Conservation (phyloP, 371 early-diverging fungal genomes). For the Apophysomyces elegans region DNA sequence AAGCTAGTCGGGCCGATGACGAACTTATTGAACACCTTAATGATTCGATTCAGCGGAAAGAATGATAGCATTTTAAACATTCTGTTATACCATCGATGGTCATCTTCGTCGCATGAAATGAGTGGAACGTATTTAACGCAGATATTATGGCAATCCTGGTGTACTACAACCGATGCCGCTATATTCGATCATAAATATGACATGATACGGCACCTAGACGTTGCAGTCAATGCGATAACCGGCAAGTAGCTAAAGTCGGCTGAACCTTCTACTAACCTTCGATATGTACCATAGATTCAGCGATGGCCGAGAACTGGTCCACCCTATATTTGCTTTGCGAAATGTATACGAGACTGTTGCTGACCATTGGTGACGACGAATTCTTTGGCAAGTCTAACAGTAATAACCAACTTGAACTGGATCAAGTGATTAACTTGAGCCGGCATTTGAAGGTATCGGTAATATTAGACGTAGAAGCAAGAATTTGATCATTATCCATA, state of each 20-base stretch:
- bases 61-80: conserved; percentile 59
- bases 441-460: conserved; percentile 57
- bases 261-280: neutral
- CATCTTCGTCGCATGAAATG: conserved; percentile 6
- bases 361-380: conserved; percentile 87
- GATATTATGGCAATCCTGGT: conserved; percentile 43
- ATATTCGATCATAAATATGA: conserved; percentile 25
- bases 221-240: conserved; percentile 13
- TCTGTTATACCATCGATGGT: conserved; percentile 52
- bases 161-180: conserved; percentile 11
- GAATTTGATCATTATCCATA: conserved; percentile 28
- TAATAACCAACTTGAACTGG: conserved; percentile 52
- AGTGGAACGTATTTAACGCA: conserved; percentile 23
- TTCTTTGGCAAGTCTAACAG: conserved; percentile 57
- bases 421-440: conserved; percentile 60
- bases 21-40: conserved; percentile 57
- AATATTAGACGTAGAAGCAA: neutral
- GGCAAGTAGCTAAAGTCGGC: conserved; percentile 14
- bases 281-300: conserved; percentile 18
- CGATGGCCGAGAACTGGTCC: conserved; percentile 54
- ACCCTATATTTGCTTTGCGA: conserved; percentile 72
- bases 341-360: conserved; percentile 69
- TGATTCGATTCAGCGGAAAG: conserved; percentile 62
- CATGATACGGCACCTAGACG: conserved; percentile 13
- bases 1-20: conserved; percentile 34